Base-by-base conservation (phyloP, 176 grass and related monocot genomes). In the Aegilops tauschii region DNA sequence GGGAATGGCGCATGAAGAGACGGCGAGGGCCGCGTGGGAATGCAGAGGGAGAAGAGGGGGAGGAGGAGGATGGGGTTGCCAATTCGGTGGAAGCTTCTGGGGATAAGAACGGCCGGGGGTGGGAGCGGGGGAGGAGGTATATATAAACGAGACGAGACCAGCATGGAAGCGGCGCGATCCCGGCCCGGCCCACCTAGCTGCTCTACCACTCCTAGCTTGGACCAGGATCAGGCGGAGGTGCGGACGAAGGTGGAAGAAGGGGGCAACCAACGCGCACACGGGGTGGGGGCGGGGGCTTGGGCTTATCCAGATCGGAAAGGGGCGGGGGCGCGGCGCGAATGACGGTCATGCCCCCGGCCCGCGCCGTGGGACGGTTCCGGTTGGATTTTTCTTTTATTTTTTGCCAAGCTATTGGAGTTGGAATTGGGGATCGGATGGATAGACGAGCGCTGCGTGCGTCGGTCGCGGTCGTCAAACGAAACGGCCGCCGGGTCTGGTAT, bases 261-360 rank as follows among this genome's bases (percentile, higher is more conserved):
- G 9, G 37, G 17, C 13, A 10, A 12, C 3, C 11, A 45, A 32
- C 3, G 67, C 36, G 36, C 36, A 1, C 34, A 36, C 31, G 31
- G 67, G 62, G 82, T 78, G 87, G 74, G 25, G 25, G 6, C 3
- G 70, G 30, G 12, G 47, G 47, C 47, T 13, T 4, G 4, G 61
- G 44, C 72, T 92, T 94, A 92, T 97, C 92, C 79, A 42, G 81
- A 77, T 50, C 21, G 17, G 27, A 16, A 23, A 47, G 18, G 36
- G 78, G 21, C 3, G 59, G 78, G 18, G 5, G n/a, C 50, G 52
- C 9, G 29, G 2, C 0, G 10, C 34, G 47, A 87, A 91, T 84
- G 77, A 85, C 90, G 30, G 52, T 1, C 20, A 9, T 88, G 50
- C 68, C 85, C 9, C 0, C 17, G n/a, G 5, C 1, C 35, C 35